Conservation (phyloP, 345 rosid species). For the Salix purpurea region DNA sequence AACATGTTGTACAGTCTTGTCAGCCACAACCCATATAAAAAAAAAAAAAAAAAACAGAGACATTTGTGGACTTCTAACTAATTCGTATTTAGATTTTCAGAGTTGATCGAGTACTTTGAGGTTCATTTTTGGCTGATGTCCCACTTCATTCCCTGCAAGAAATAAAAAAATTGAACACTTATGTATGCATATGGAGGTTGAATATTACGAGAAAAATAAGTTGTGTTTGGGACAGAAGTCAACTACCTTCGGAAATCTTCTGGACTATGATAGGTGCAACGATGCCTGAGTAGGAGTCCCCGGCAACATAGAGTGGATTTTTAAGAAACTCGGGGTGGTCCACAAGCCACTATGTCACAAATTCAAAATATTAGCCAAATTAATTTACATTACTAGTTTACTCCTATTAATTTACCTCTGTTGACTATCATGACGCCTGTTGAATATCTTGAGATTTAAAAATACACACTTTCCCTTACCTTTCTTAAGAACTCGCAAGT, state of each 20-base stretch:
- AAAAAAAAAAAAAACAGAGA: too few relatives aligned
- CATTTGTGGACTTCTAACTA: too few relatives aligned
- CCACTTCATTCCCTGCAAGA: constrained; percentile 7
- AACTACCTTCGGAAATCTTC: not conserved
- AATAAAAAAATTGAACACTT: not conserved
- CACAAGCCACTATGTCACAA: constrained; percentile 29
- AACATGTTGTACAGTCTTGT: too few relatives aligned
- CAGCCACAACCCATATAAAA: too few relatives aligned
- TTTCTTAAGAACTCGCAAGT: constrained; percentile 25
- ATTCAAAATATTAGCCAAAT: not conserved
- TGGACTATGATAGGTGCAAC: not conserved
- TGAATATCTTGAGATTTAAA: too few relatives aligned
- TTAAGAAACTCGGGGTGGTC: constrained; percentile 23
- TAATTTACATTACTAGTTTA: not conserved
- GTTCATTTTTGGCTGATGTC: constrained; percentile 5
- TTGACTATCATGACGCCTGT: too few relatives aligned
- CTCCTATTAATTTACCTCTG: not conserved
- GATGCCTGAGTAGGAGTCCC: constrained; percentile 30
- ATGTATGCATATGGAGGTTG: not conserved
- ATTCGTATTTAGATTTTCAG: not conserved
- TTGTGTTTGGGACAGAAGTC: not conserved
- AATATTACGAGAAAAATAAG: not conserved
- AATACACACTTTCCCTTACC: constrained; percentile 12
- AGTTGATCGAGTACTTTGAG: constrained; percentile 6
- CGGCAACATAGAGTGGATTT: constrained; percentile 31